A percentile compares a stretch with the other conserved stretches of the same genome.
Conservation (phyloP, 2,329 filamentous ascomycete species). For the Arachnopeziza araneosa region DNA sequence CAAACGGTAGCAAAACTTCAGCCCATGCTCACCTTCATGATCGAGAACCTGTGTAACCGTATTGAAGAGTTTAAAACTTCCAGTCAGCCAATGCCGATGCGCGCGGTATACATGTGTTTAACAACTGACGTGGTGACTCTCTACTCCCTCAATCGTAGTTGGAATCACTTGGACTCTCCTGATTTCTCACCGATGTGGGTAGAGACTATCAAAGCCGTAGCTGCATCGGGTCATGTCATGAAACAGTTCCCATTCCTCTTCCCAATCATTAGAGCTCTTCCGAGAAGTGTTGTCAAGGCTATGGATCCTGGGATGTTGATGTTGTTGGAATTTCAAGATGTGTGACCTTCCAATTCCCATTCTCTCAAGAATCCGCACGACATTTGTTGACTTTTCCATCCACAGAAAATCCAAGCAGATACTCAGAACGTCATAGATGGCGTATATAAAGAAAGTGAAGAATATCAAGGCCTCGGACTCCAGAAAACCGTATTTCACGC, state of each 20-base stretch:
- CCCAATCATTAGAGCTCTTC: background rate
- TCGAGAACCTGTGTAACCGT: conserved; percentile 16
- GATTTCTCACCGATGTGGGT: conserved; percentile 20
- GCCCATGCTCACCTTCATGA: conserved; percentile 17
- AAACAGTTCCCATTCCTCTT: conserved; percentile 22
- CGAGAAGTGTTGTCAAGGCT: background rate
- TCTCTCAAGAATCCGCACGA: background rate
- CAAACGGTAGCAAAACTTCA: conserved; percentile 14
- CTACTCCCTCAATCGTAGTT: conserved; percentile 25
- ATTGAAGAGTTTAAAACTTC: conserved; percentile 15
- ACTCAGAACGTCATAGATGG: background rate
- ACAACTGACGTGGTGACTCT: conserved; percentile 28
- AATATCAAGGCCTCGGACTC: conserved; percentile 2
- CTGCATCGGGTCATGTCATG: conserved; percentile 8
- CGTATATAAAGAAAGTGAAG: background rate
- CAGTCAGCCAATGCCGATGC: conserved; percentile 13
- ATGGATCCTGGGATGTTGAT: conserved; percentile 6
- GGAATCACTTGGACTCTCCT: conserved; percentile 18
- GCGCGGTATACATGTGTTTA: conserved; percentile 14
- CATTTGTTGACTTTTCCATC: background rate
- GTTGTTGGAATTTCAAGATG: conserved; percentile 14
- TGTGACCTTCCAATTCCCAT: background rate
- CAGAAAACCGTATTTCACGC: conserved; percentile 7
- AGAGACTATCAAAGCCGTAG: conserved; percentile 14
- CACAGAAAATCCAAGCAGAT: conserved; percentile 4